Base-by-base conservation (phyloP, 2,329 filamentous ascomycete species). In the Chaetomiaceae sp. region DNA sequence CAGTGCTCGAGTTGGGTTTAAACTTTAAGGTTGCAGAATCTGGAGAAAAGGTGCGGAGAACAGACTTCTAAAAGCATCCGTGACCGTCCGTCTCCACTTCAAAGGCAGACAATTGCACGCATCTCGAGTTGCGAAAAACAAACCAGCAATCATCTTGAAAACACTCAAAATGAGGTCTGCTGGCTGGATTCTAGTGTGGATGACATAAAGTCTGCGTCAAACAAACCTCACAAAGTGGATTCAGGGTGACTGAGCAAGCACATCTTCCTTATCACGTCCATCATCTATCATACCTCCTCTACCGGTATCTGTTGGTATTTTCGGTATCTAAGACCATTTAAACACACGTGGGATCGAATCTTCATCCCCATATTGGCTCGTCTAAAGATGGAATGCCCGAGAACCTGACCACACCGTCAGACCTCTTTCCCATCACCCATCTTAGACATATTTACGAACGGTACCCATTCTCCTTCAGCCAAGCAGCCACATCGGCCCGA, bases 401-500 rank as follows among this genome's bases (percentile, higher is more conserved):
- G 38, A 25, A 23, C 44, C 60, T 60, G 51, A 40, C 51, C 31
- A 36, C 45, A 25, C 31, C 22, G 46, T 61, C 58, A 59, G 56
- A 55, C 38, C 38, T 19, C 44, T 38, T 15, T 29, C n/a, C 47
- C 36, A 37, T 27, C 19, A 37, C 25, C 22, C 15, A 8, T 37
- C 49, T 17, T 8, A 22, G 9, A n/a, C n/a, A n/a, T n/a, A n/a
- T 46, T 59, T 54, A 63, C 60, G 57, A 51, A 62, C 61, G 57
- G 46, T 69, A 71, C 7, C 65, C 65, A 53, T 71, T 70, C 51
- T 66, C 61, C 59, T 68, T 66, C 54, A 71, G 55, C 69, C 69
- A 71, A 6, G 46, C 54, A 1, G 64, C 63, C 50, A 96, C 88
- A 70, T 95, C 89, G 25, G 82, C 78, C 39, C 79, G 76, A 70